Evolutionary conservation across 2,329 filamentous ascomycete species (phyloP).

Genomic region (Phyllosticta capitalensis): DNA sequence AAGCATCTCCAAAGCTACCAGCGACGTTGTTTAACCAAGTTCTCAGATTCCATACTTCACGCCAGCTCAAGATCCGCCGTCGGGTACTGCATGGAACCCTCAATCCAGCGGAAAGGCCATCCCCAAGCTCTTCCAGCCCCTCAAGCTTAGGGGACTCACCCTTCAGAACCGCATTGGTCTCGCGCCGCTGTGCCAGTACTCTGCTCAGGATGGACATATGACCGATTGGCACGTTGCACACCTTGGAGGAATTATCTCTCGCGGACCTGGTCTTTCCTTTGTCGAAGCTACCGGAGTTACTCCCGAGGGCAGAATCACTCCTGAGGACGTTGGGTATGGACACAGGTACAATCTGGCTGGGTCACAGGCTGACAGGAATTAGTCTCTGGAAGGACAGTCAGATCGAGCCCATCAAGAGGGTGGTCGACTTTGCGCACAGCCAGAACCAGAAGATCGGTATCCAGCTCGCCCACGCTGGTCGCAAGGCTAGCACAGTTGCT

Average conservation of each 20-base stretch:
- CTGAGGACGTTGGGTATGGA: conserved; percentile 53
- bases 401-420: conserved; percentile 58
- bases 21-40: neutral
- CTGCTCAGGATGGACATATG: conserved; percentile 58
- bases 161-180: conserved; percentile 59
- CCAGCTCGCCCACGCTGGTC: conserved; percentile 72
- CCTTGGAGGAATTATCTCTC: conserved; percentile 65
- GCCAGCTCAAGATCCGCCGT: conserved; percentile 35
- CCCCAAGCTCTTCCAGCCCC: conserved; percentile 50
- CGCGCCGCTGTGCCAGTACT: conserved; percentile 59
- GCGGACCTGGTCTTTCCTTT: conserved; percentile 64
- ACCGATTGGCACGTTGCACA: conserved; percentile 78
- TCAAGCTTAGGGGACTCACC: conserved; percentile 48
- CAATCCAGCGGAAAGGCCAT: conserved; percentile 39
- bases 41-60: conserved; percentile 38
- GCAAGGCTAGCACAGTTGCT: conserved; percentile 50
- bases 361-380: neutral
- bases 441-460: conserved; percentile 70
- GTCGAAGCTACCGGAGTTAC: conserved; percentile 71
- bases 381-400: conserved; percentile 78
- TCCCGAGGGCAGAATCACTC: conserved; percentile 72
- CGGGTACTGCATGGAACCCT: conserved; percentile 37
- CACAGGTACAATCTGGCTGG: neutral
- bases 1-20: neutral
- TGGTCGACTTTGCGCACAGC: conserved; percentile 70